These are phyloP conservation scores for Linanthus parryae DNA, from an alignment of 148 eudicot genomes.

Conservation along the genomic window DNA sequence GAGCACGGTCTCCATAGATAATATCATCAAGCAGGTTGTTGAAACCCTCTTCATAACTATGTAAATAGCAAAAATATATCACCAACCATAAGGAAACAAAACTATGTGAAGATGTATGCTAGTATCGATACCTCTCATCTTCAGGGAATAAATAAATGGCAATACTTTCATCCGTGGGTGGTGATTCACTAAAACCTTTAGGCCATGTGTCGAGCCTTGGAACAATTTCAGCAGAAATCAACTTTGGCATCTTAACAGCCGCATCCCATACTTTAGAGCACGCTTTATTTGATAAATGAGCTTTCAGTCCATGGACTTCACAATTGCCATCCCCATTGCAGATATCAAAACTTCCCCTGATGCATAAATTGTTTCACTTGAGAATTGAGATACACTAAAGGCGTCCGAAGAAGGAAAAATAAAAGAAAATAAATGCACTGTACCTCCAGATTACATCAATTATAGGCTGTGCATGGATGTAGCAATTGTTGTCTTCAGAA, in stretches of 20 bases:
- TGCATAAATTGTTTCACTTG: no score
- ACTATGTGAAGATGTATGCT: no score
- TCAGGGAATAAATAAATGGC: constrained; percentile 13
- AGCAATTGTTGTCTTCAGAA: no score
- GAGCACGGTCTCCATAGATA: neutral
- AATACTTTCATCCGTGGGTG: constrained; percentile 9
- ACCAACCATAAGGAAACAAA: no score
- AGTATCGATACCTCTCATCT: neutral
- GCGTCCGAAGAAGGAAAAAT: no score
- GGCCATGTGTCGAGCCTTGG: constrained; percentile 16
- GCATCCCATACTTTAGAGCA: constrained; percentile 11
- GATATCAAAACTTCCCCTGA: no score
- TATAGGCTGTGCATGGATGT: no score
- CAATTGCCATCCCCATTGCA: no score
- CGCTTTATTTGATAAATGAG: constrained; percentile 15
- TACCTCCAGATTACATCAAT: no score
- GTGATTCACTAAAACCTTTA: neutral
- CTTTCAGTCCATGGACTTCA: no score
- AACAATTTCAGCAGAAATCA: constrained; percentile 10
- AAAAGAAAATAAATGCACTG: no score
- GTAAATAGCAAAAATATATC: neutral
- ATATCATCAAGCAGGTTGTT: constrained; percentile 1
- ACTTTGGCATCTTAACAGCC: constrained; percentile 6
- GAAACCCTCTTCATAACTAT: neutral
- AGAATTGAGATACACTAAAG: no score